These are phyloP conservation scores for Gnaphalium uliginosum DNA, from an alignment of 129 eudicot species.

Conservation along the genomic window DNA sequence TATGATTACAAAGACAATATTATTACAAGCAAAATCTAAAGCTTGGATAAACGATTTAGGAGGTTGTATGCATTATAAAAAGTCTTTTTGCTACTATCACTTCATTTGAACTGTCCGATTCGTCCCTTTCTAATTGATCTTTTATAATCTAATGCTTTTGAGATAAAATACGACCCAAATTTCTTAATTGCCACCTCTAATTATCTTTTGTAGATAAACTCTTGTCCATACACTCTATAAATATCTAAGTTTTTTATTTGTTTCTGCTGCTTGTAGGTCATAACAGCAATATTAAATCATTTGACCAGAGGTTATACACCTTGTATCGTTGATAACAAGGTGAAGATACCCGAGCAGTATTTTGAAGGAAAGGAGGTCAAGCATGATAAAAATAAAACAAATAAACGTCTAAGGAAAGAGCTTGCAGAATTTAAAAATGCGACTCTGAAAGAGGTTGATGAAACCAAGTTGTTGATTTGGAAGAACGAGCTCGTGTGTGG, in stretches of 20 bases:
- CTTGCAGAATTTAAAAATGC: constrained; percentile 42
- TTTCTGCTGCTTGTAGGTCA: constrained; percentile 54
- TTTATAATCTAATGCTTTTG: neutral
- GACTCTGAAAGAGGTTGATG: constrained; percentile 50
- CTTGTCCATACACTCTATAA: neutral
- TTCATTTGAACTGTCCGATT: neutral
- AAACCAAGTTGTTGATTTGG: constrained; percentile 64
- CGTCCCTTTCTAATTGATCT: neutral
- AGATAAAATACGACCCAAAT: neutral
- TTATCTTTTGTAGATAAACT: neutral
- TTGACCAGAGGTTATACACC: constrained; percentile 71
- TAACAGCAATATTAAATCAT: constrained; percentile 81
- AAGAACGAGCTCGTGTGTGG: constrained; percentile 92
- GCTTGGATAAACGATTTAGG: neutral
- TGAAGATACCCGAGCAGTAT: constrained; percentile 67
- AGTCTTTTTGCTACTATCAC: neutral
- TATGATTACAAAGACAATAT: neutral
- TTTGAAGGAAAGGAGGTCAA: constrained; percentile 47
- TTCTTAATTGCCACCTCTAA: neutral
- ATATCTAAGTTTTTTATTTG: neutral
- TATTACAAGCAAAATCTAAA: neutral
- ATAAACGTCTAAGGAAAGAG: constrained; percentile 35
- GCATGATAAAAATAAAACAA: constrained; percentile 32
- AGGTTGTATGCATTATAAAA: neutral
- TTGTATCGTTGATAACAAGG: constrained; percentile 78